These are phyloP conservation scores for Leccinellum rugosiceps DNA, from an alignment of 768 basidiomycete species.

Conservation along the genomic window DNA sequence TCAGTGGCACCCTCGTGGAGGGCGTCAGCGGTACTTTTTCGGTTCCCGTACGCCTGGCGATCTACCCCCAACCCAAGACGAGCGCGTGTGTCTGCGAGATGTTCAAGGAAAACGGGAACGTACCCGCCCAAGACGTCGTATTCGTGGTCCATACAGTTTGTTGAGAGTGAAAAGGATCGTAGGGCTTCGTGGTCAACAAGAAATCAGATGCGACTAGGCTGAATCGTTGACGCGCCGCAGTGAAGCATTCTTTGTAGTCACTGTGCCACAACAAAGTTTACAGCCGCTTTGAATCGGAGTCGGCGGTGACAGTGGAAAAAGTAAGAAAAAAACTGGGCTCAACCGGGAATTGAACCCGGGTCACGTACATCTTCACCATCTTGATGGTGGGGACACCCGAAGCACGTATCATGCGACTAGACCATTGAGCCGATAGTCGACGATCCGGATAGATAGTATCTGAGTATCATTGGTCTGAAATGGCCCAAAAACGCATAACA, in stretches of 20 bases:
- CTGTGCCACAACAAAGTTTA: background rate
- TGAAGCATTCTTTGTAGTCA: constrained; percentile 14
- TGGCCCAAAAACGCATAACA: background rate
- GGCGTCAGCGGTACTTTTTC: background rate
- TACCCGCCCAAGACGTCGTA: constrained; percentile 22
- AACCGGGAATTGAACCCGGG: constrained; percentile 38
- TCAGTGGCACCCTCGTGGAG: background rate
- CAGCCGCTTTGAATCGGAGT: background rate
- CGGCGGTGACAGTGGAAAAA: background rate
- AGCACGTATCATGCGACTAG: constrained; percentile 38
- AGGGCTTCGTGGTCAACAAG: background rate
- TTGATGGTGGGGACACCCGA: constrained; percentile 25
- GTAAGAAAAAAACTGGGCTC: constrained; percentile 22
- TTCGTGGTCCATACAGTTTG: constrained; percentile 8
- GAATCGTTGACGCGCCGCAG: background rate
- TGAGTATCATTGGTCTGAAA: background rate
- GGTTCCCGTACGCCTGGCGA: background rate
- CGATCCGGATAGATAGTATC: background rate
- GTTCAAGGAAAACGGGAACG: constrained; percentile 24
- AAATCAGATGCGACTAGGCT: background rate
- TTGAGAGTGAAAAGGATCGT: background rate
- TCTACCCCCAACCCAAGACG: constrained; percentile 13
- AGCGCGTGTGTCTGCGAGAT: constrained; percentile 24
- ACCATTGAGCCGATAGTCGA: constrained; percentile 28
- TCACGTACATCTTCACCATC: constrained; percentile 35